Percentiles rank a stretch among this genome's conserved stretches.
Conservation (phyloP, 2,329 filamentous ascomycete species). For the Aspergillus fumigatus region DNA sequence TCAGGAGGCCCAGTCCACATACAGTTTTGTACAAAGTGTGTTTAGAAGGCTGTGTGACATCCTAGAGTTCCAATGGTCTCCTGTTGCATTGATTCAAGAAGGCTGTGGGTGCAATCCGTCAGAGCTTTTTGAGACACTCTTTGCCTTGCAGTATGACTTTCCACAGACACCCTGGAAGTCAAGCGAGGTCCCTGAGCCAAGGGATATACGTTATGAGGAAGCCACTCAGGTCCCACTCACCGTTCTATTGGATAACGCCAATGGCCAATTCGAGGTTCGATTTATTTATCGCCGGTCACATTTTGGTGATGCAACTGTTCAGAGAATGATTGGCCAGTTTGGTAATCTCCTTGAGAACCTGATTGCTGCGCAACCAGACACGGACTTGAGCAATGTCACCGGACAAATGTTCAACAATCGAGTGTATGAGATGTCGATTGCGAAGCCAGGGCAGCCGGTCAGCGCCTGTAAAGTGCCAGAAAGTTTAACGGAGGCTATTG, state of each 20-base stretch:
- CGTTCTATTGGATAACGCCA: background rate
- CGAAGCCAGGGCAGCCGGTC: background rate
- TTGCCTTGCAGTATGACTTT: background rate
- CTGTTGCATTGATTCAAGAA: background rate
- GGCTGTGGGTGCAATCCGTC: background rate
- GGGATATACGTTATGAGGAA: background rate
- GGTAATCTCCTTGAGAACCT: background rate
- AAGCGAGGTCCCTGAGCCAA: background rate
- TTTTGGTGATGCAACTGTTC: background rate
- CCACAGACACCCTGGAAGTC: background rate
- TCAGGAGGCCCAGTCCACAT: conserved; percentile 2
- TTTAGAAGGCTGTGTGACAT: background rate
- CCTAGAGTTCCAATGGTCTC: background rate
- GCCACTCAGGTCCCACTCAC: background rate
- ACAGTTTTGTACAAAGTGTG: background rate
- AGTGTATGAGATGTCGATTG: background rate
- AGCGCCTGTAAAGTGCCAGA: background rate
- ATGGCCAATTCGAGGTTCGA: background rate
- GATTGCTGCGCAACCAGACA: background rate
- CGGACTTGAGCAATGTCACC: background rate
- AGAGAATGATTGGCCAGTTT: background rate
- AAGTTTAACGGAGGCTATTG: background rate
- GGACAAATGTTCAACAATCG: background rate
- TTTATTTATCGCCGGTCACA: background rate
- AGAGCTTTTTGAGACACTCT: background rate